Percentiles rank a stretch among this genome's conserved stretches.
Evolutionary conservation across 1,284 basidiomycete genomes (phyloP).

Genomic region (Papiliotrema fonsecae): DNA sequence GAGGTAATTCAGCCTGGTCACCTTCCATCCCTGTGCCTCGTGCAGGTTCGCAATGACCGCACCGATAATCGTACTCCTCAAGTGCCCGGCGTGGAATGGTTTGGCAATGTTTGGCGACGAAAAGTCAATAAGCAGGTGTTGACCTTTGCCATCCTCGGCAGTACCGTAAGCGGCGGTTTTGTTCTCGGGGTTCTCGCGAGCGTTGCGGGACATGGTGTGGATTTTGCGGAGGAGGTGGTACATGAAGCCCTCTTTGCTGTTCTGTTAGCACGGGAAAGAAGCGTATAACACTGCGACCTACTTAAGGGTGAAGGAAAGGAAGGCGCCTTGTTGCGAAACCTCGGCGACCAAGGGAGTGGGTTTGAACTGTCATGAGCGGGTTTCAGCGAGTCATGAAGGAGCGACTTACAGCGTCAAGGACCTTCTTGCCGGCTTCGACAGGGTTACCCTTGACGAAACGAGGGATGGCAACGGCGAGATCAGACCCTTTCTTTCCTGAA

Average conservation of each 20-base stretch:
- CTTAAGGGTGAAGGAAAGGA: conserved; percentile 76
- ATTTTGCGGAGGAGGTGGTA: conserved; percentile 77
- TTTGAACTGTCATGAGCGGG: conserved; percentile 54
- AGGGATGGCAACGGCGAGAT: conserved; percentile 88
- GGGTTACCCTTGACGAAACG: conserved; percentile 84
- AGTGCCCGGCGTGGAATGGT: conserved; percentile 95
- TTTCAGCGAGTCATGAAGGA: neutral
- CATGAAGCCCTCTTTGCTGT: conserved; percentile 58
- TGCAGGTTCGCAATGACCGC: conserved; percentile 90
- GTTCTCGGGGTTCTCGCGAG: conserved; percentile 29
- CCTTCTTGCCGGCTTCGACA: conserved; percentile 69
- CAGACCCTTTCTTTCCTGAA: conserved; percentile 79
- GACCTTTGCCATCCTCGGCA: conserved; percentile 69
- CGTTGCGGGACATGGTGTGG: conserved; percentile 57
- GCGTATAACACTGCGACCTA: conserved; percentile 12
- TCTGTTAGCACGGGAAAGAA: neutral
- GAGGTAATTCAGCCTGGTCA: conserved; percentile 86
- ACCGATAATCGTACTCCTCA: conserved; percentile 96
- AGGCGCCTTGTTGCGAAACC: conserved; percentile 66
- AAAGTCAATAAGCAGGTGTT: conserved; percentile 66
- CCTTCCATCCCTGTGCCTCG: conserved; percentile 89
- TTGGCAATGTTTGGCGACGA: conserved; percentile 98
- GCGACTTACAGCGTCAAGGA: conserved; percentile 63
- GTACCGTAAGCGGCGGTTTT: conserved; percentile 63
- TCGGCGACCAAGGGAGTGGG: conserved; percentile 51